Conservation (phyloP, 1,284 basidiomycete genomes). For the Prillingera fragicola region DNA sequence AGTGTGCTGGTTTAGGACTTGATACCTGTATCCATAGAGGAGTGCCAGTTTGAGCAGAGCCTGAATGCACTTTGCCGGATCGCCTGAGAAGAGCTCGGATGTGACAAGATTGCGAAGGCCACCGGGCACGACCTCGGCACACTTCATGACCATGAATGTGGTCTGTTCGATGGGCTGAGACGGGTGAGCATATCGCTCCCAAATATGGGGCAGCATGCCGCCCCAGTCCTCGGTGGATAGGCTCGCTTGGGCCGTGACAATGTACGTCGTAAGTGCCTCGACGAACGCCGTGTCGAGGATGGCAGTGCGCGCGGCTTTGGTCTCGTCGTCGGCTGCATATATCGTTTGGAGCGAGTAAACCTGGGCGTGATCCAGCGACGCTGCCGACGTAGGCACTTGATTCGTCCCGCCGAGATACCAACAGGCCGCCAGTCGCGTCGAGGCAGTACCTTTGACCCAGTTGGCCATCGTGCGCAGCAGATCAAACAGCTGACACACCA, state of each 20-base stretch:
- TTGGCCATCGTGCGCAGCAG: slow-evolving; percentile 17
- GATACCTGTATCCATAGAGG: slow-evolving; percentile 36
- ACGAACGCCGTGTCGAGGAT: slow-evolving; percentile 1
- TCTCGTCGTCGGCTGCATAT: neutral
- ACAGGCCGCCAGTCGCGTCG: slow-evolving; percentile 7
- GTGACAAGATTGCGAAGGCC: slow-evolving; percentile 18
- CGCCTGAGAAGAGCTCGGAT: slow-evolving; percentile 21
- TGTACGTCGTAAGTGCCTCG: slow-evolving; percentile 6
- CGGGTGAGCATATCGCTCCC: slow-evolving; percentile 21
- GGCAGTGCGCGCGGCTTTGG: neutral
- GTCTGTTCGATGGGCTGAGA: slow-evolving; percentile 6
- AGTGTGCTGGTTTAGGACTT: slow-evolving; percentile 30
- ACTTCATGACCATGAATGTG: slow-evolving; percentile 39
- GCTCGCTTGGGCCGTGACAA: slow-evolving; percentile 31
- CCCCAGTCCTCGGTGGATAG: slow-evolving; percentile 30
- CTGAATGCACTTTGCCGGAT: slow-evolving; percentile 9
- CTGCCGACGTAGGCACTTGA: neutral
- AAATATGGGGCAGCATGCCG: slow-evolving; percentile 26
- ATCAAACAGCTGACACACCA: slow-evolving; percentile 28
- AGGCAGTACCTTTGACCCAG: slow-evolving; percentile 9
- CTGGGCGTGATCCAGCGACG: neutral
- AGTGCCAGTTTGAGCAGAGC: slow-evolving; percentile 28
- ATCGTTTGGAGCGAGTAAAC: neutral
- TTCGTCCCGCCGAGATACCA: slow-evolving; percentile 6
- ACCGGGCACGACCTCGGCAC: slow-evolving; percentile 28